Base-by-base conservation (phyloP, 345 rosid species). In the Trapa incisa region DNA sequence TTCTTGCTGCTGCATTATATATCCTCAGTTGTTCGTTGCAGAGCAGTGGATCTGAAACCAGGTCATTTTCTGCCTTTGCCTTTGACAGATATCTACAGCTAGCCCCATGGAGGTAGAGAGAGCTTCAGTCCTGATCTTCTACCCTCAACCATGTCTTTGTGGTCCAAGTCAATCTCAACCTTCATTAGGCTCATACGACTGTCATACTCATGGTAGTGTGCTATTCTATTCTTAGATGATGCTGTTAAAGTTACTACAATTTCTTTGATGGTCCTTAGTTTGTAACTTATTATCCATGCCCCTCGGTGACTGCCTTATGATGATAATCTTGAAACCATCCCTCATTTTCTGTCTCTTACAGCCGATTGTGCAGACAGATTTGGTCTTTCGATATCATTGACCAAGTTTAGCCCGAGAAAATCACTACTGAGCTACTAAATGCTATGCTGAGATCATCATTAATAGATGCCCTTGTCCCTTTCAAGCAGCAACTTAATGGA, bases 61-160 rank as follows among this genome's bases (percentile, higher is more conserved):
- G 70, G 22, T 53, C 16, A 1, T 53, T 38, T 37, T 17, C 17
- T 29, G 38, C 11, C 60, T 54, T n/a, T 58, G 63, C 22, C 43
- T 11, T 45, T 67, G 70, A 48, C 70, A 67, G 70, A 53, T 67
- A 67, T 39, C 10, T 67, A 67, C 54, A 67, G 70, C 70, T 67
- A 67, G 70, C 63, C 62, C 45, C 45, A 22, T 37, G 63, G 63
- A 53, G 42, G 15, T 41, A 45, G 48, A 45, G 8, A 36, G 47
- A 67, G 37, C 61, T 57, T 57, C 36, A 37, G 8, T 57, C 63
- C 13, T 36, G 61, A 57, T 33, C 32, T 2, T 0, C 63, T 11
- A 32, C 37, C 37, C 63, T 35, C 38, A 3, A 58, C 63, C 63
- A 3, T 58, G 63, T 58, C 38, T 33, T 22, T 58, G 38, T 32